Base-by-base conservation (phyloP, 306 rosid genomes). In the Abrus precatorius region DNA sequence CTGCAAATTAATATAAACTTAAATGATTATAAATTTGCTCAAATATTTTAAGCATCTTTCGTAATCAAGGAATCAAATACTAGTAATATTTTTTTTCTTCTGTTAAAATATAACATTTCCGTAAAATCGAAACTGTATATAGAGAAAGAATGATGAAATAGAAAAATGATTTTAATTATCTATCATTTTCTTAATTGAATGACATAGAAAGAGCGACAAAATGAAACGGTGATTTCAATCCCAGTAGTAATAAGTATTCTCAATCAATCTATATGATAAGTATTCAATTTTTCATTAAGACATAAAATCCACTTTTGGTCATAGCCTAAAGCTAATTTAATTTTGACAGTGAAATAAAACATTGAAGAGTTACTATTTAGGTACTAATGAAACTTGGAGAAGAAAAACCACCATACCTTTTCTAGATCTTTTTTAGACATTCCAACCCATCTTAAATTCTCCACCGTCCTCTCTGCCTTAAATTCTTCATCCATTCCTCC, bases 361-460 rank as follows among this genome's bases (percentile, higher is more conserved):
- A 9, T 32, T 30, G 9, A 32, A 49, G 63, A n/a, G 32, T 27
- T 32, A 55, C n/a, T 45, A 30, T 20, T 44, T 48, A 14, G 14
- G 52, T 10, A 33, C 1, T 5, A 62, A 34, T 34, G 66, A 75
- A 48, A 75, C 36, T 5, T 61, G 52, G 55, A 72, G 71, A 48
- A 4, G 4, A 62, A 75, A 13, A 9, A 41, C 7, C 4, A 69
- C 5, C n/a, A 32, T 91, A 95, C 98, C 98, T 91, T 87, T 38
- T 87, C 89, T 36, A 84, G 72, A 74, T 85, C 86, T 83, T 88
- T 78, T 72, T 72, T 84, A 3, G 98, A 90, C 93, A 92, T 88
- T 72, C 97, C 97, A 34, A 92, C 84, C 97, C 98, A 95, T 86
- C 97, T 89, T 49, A 95, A 87, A 68, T 95, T 92, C 89, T 95